Conservation (phyloP, 1,139 yeast genomes). For the Blastobotrys apis region DNA sequence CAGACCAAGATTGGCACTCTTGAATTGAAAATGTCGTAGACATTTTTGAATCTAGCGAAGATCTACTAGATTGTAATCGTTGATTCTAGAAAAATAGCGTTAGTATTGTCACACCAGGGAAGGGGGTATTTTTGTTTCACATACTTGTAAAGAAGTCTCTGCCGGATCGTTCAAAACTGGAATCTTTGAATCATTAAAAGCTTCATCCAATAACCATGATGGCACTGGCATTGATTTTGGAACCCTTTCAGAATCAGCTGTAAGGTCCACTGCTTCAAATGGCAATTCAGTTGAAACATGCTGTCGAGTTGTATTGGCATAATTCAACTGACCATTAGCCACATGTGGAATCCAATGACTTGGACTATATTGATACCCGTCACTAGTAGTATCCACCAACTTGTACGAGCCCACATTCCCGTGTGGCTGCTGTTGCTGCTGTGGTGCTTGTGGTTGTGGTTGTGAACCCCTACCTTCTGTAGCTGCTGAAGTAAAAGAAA, state of each 20-base stretch:
- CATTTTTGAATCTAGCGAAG: conserved; percentile 15
- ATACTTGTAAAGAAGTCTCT: not conserved
- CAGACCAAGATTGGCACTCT: conserved; percentile 20
- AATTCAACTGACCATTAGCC: conserved; percentile 27
- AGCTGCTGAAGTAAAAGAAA: conserved; percentile 5
- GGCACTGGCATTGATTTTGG: conserved; percentile 11
- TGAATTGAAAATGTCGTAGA: conserved; percentile 15
- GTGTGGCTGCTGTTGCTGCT: conserved; percentile 8
- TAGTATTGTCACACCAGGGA: not conserved
- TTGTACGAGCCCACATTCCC: conserved; percentile 18
- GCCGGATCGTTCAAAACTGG: conserved; percentile 6
- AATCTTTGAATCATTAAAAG: conserved; percentile 7
- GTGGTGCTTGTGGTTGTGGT: not conserved
- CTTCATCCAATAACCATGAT: conserved; percentile 9
- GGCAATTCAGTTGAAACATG: conserved; percentile 26
- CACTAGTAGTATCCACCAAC: conserved; percentile 19
- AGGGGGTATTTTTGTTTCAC: not conserved
- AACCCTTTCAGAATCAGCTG: conserved; percentile 6
- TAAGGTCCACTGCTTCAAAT: conserved; percentile 20
- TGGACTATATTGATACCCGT: conserved; percentile 19
- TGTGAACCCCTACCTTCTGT: too few species aligned
- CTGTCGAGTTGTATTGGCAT: conserved; percentile 25
- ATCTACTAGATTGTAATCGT: conserved; percentile 11
- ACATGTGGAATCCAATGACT: conserved; percentile 33
- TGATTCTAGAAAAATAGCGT: not conserved